A percentile compares a stretch with the other conserved stretches of the same genome.
These are phyloP conservation scores for Phytophthora colocasiae DNA, from an alignment of 352 stramenopile species.

Conservation along the genomic window DNA sequence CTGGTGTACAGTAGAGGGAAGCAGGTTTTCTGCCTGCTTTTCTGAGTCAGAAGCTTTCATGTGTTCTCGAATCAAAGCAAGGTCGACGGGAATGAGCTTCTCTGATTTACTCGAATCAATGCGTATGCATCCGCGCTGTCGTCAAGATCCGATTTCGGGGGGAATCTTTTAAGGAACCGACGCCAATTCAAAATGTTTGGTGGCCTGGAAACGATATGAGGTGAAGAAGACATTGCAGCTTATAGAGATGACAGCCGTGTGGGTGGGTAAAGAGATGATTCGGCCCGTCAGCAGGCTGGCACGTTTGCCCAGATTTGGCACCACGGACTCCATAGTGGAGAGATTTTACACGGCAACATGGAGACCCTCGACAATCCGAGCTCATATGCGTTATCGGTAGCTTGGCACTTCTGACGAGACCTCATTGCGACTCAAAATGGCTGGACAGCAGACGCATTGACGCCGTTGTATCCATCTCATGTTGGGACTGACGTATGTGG, in stretches of 20 bases:
- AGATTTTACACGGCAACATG: background rate
- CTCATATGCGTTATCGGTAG: conserved; percentile 21
- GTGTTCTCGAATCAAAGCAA: conserved; percentile 10
- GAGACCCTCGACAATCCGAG: conserved; percentile 4
- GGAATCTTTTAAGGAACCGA: background rate
- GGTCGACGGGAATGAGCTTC: background rate
- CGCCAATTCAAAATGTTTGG: background rate
- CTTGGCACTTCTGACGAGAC: conserved; percentile 30
- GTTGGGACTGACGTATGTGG: conserved; percentile 12
- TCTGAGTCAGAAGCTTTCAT: conserved; percentile 20
- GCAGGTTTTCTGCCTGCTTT: conserved; percentile 9
- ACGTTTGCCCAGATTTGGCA: background rate
- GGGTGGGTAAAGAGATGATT: background rate
- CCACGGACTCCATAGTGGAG: background rate
- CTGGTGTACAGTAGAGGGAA: conserved; percentile 2
- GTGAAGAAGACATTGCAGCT: background rate
- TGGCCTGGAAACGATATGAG: too few species aligned
- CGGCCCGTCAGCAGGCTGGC: background rate
- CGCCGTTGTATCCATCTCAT: conserved; percentile 6
- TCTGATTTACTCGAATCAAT: conserved; percentile 18
- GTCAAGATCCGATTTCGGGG: conserved; percentile 5
- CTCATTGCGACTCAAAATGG: conserved; percentile 12
- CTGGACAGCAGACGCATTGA: conserved; percentile 14
- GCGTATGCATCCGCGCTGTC: conserved; percentile 2
- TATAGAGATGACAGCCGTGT: background rate